Evolutionary conservation across 768 basidiomycete genomes (phyloP).

Genomic region (Gymnopilus junonius): DNA sequence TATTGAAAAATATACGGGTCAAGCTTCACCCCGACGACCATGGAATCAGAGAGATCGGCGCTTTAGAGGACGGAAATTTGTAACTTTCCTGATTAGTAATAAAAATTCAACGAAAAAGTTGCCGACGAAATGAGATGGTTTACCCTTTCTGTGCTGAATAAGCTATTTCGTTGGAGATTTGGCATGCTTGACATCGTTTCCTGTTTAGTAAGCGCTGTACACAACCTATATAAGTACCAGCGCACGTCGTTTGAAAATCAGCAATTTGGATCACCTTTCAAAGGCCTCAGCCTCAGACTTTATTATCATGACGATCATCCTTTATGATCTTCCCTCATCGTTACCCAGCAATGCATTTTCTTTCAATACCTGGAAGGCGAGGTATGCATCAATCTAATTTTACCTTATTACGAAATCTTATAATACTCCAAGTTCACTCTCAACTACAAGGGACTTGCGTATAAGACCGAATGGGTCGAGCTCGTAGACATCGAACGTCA

Average conservation of each 20-base stretch:
- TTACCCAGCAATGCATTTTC: neutral
- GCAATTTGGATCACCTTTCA: neutral
- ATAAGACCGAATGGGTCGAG: conserved; percentile 54
- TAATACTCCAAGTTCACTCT: conserved; percentile 13
- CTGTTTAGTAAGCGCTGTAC: neutral
- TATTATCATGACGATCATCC: neutral
- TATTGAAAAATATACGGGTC: too few relatives aligned
- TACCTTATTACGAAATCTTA: neutral
- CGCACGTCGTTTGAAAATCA: neutral
- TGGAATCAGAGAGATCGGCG: too few relatives aligned
- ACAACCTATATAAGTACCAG: neutral
- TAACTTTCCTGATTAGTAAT: too few relatives aligned
- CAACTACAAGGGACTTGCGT: conserved; percentile 40
- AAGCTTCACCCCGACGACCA: too few relatives aligned
- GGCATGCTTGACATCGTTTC: too few relatives aligned
- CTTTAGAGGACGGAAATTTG: too few relatives aligned
- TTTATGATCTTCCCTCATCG: neutral
- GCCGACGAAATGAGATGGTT: too few relatives aligned
- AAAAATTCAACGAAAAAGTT: too few relatives aligned
- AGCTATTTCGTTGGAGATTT: too few relatives aligned
- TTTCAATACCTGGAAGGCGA: neutral
- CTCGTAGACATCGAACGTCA: conserved; percentile 48
- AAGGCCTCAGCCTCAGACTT: neutral
- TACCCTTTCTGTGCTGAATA: too few relatives aligned
- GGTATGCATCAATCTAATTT: neutral